Evolutionary conservation across 257 asterid species (phyloP), one percentile per base, ranked within the genome.

Genomic region (Solanum clarkiae): DNA sequence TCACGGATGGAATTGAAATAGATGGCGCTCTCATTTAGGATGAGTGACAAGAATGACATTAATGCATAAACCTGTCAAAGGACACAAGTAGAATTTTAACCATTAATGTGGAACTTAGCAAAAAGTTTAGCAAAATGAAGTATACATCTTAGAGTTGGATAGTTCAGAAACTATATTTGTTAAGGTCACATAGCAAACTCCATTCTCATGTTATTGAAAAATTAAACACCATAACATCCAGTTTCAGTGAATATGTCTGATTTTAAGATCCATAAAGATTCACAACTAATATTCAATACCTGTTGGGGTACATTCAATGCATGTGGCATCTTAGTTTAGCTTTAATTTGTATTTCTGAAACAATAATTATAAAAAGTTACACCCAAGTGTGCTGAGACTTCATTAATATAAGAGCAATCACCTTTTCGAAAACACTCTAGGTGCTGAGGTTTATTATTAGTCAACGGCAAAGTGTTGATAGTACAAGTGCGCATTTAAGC

Each of bases 1-100:
- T 95, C 98, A 91, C 98, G 91, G 84, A 95, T 81, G 80, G 99
- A 95, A 89, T 95, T 92, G 94, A 95, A 97, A 92, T 95, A 97
- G 85, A 97, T 93, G 80, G 99, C 90, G 68, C 94, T 89, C 86
- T 88, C 85, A 80, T 92, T 90, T 81, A 95, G 87, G 84, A 95
- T 86, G 86, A 97, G 94, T 75, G 97, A 93, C 89, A 97, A 89
- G 96, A 97, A 97, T 84, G 99, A 97, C 90, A 89, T 94, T 91
- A 95, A 85, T 32, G 99, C 98, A 93, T 94, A 97, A 82, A 97
- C 98, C 99, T 97, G 97, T 81, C 66, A 86, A 63, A 86, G 13
- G 59, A 72, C 49, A 84, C 66, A 56, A 84, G 63, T 20, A 84
- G 45, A 77, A 49, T 49, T 90, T 77, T 87, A 54, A 71, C 55